phyloP scores from a whole-genome alignment of 805 yeast species.

The Brettanomyces bruxellensis region DNA sequence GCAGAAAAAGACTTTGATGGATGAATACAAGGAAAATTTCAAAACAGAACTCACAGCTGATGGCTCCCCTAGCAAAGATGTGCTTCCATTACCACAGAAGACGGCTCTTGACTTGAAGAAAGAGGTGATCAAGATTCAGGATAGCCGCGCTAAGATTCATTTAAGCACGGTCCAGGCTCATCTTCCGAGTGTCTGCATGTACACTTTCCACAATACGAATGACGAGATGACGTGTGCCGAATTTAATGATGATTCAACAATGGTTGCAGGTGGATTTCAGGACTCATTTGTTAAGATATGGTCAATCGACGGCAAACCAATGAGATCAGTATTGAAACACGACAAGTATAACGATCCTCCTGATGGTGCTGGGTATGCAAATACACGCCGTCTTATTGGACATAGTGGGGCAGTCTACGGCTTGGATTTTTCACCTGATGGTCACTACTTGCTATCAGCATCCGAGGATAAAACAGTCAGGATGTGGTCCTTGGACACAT shows the following conservation, averaged over 20 bases:
- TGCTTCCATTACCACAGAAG: conserved; percentile 79
- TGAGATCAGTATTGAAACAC: conserved; percentile 49
- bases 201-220: conserved; percentile 93
- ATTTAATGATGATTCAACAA: conserved; percentile 78
- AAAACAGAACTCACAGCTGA: conserved; percentile 42
- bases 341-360: conserved; percentile 37
- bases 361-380: conserved; percentile 22
- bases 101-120: conserved; percentile 72
- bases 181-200: conserved; percentile 94
- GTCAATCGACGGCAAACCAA: conserved; percentile 87
- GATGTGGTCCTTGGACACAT: conserved; percentile 90
- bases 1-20: conserved; percentile 38
- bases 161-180: conserved; percentile 66
- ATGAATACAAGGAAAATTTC: conserved; percentile 53
- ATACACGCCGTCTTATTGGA: conserved; percentile 58
- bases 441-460: conserved; percentile 65
- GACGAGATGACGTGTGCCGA: conserved; percentile 79
- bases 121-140: conserved; percentile 72
- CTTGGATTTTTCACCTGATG: conserved; percentile 83
- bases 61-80: conserved; percentile 66
- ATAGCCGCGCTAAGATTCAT: conserved; percentile 66
- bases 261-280: conserved; percentile 91
- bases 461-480: conserved; percentile 91
- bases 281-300: conserved; percentile 87
- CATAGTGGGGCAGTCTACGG: conserved; percentile 95